Base-by-base conservation (phyloP, 495 filamentous ascomycete genomes). In the Lineolata rhizophorae region DNA sequence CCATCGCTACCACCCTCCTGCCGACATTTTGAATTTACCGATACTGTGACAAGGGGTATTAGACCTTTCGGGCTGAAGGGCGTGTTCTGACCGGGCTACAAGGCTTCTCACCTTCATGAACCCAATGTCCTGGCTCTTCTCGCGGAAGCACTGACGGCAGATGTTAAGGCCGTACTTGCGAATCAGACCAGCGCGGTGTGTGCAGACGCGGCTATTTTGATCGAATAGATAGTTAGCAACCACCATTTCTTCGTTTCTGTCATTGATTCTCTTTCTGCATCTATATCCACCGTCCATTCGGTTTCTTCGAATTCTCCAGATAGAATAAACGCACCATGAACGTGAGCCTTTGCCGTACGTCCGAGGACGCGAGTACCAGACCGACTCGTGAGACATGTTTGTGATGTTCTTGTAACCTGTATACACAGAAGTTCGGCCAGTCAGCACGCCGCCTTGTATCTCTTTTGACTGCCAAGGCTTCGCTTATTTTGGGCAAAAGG, bases 71-170 rank as follows among this genome's bases (percentile, higher is more conserved):
- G n/a, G n/a, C n/a, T n/a, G n/a, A n/a, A n/a, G n/a, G n/a, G n/a
- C n/a, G n/a, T n/a, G n/a, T n/a, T n/a, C n/a, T n/a, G n/a, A n/a
- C n/a, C n/a, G n/a, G n/a, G n/a, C n/a, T n/a, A n/a, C n/a, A n/a
- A n/a, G n/a, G n/a, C n/a, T 25, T 6, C 22, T 25, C 65, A 85
- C 85, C 83, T 97, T 95, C 62, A 72, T 63, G 69, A 97, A 97
- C 48, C 87, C 87, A 60, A 97, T 93, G 57, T 94, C 85, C 53
- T 64, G 48, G 43, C 72, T 64, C 72, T 95, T 94, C 72, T 97
- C 87, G 53, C 87, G 65, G 72, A 97, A 97, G 75, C 87, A 95
- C 64, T 97, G 84, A 70, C 83, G 78, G 76, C 85, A 94, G 70
- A 95, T 85, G 64, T 94, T 84, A 53, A 97, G 70, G 55, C 84